A percentile compares a stretch with the other conserved stretches of the same genome.
phyloP scores from a whole-genome alignment of 306 rosid species.

The Malus domestica region ASM211411v1 NC_041802.1:19994501-19995000 shows the following conservation, averaged over 20 bases:
- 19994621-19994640: background rate
- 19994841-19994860: no score
- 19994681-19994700: slow-evolving; percentile 34
- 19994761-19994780: background rate
- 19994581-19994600: slow-evolving; percentile 15
- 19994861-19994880: no score
- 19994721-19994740: background rate
- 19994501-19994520: slow-evolving; percentile 43
- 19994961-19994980: no score
- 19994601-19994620: background rate
- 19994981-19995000: no score
- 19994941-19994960: no score
- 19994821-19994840: no score
- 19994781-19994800: no score
- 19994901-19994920: no score
- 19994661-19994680: slow-evolving; percentile 21
- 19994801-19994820: no score
- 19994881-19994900: no score
- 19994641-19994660: background rate
- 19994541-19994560: slow-evolving; percentile 44
- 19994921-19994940: no score
- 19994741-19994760: background rate
- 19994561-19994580: slow-evolving; percentile 22
- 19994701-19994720: background rate
- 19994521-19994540: slow-evolving; percentile 47